Evolutionary conservation across 2,329 filamentous ascomycete species (phyloP).

Genomic region (Coleophoma cylindrospora): DNA sequence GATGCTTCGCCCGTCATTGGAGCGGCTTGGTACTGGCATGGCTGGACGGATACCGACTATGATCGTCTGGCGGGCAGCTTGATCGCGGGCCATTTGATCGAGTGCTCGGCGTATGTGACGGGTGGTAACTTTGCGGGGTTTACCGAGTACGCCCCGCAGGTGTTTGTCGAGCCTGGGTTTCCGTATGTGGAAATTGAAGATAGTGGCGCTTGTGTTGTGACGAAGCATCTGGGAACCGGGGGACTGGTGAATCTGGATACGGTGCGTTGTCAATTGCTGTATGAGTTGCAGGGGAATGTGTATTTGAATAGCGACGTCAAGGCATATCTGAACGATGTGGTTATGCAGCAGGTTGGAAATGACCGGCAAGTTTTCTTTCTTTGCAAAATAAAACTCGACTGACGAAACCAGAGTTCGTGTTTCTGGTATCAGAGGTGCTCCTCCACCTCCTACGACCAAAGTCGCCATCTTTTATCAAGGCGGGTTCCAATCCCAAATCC

Average conservation of each 20-base stretch:
- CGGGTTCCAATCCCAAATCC: conserved; percentile 40
- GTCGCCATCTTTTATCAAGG: conserved; percentile 43
- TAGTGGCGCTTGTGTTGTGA: conserved; percentile 34
- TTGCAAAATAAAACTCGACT: not conserved
- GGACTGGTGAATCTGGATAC: conserved; percentile 43
- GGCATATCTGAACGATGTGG: conserved; percentile 42
- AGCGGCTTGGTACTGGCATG: conserved; percentile 37
- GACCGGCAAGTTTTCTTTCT: not conserved
- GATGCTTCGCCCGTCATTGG: conserved; percentile 38
- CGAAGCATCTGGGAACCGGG: conserved; percentile 34
- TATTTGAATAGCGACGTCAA: conserved; percentile 55
- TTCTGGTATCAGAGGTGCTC: conserved; percentile 27
- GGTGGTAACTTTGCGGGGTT: conserved; percentile 14
- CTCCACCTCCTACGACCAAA: conserved; percentile 31
- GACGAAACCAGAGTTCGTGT: conserved; percentile 37
- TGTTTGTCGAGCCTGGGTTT: conserved; percentile 39
- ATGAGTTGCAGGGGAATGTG: conserved; percentile 49
- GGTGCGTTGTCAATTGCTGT: conserved; percentile 45
- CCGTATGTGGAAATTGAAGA: conserved; percentile 41
- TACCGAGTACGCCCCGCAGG: conserved; percentile 26
- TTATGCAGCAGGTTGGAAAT: conserved; percentile 40
- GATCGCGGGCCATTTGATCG: conserved; percentile 26
- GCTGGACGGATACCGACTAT: conserved; percentile 32
- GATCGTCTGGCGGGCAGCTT: conserved; percentile 32
- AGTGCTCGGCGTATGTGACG: conserved; percentile 20